These are phyloP conservation scores for Senna tora DNA, from an alignment of 306 rosid species.

Conservation along the genomic window DNA sequence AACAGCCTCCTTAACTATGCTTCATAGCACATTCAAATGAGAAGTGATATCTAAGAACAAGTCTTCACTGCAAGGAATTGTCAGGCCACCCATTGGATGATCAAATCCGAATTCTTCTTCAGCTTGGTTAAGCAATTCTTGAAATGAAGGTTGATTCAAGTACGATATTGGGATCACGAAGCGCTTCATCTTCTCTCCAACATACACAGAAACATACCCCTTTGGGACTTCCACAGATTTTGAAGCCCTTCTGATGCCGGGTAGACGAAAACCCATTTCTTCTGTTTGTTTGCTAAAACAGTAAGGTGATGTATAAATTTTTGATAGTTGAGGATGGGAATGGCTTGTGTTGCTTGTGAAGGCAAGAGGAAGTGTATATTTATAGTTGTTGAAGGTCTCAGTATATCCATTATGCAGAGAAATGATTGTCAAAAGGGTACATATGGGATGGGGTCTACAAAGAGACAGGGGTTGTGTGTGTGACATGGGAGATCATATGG, in stretches of 20 bases:
- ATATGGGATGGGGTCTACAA: neutral
- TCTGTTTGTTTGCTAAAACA: neutral
- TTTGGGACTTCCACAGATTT: conserved; percentile 45
- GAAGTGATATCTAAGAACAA: too few species aligned
- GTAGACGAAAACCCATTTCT: neutral
- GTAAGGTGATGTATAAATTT: neutral
- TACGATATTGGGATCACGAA: conserved; percentile 50
- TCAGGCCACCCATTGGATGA: too few species aligned
- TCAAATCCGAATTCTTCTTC: neutral
- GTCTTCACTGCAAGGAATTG: too few species aligned
- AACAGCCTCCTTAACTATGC: too few species aligned
- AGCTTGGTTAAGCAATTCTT: conserved; percentile 41
- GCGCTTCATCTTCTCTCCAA: conserved; percentile 54
- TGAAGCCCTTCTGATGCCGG: conserved; percentile 2
- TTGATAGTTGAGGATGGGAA: conserved; percentile 11
- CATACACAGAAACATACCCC: conserved; percentile 54
- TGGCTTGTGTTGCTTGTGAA: conserved; percentile 25
- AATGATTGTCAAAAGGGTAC: neutral
- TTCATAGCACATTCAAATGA: too few species aligned
- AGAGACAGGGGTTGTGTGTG: neutral
- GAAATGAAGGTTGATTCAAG: conserved; percentile 50
- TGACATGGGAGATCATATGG: conserved; percentile 41
- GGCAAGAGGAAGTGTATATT: neutral
- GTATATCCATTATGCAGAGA: too few species aligned
- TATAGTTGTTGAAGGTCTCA: conserved; percentile 24